A percentile compares a stretch with the other conserved stretches of the same genome.
phyloP scores from a whole-genome alignment of 768 basidiomycete species.

The Pulveroboletus ravenelii region DNA sequence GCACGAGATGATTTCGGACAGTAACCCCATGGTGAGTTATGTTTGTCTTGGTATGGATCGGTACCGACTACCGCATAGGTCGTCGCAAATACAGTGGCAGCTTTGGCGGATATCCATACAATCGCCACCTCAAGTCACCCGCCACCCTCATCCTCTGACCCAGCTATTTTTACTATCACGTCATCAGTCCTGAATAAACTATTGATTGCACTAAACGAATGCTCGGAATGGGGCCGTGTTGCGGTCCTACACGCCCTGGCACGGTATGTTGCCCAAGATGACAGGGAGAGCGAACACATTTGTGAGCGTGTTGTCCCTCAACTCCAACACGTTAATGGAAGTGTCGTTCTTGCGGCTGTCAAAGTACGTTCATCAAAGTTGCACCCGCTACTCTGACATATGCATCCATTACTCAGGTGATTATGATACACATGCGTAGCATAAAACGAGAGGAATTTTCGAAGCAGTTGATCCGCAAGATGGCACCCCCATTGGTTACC shows the following conservation, averaged over 20 bases:
- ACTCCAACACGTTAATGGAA: constrained; percentile 95
- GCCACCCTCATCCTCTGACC: constrained; percentile 50
- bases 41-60: not conserved
- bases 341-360: constrained; percentile 94
- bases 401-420: constrained; percentile 50
- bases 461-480: constrained; percentile 86
- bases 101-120: constrained; percentile 86
- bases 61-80: constrained; percentile 50
- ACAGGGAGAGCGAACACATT: constrained; percentile 96
- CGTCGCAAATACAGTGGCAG: constrained; percentile 93
- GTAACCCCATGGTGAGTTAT: constrained; percentile 88
- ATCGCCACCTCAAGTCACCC: constrained; percentile 52
- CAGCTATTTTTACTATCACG: constrained; percentile 80
- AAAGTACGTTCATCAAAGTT: constrained; percentile 51
- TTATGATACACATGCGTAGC: constrained; percentile 94
- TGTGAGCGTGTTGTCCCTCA: constrained; percentile 98
- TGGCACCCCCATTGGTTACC: constrained; percentile 96
- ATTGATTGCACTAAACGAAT: constrained; percentile 93
- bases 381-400: not conserved
- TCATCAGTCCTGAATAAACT: constrained; percentile 79
- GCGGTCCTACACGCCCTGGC: constrained; percentile 85
- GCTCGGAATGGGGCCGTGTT: constrained; percentile 98
- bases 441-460: constrained; percentile 79
- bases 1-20: constrained; percentile 90
- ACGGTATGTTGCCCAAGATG: constrained; percentile 78